Evolutionary conservation across 2,329 filamentous ascomycete genomes (phyloP).

Genomic region (Erysiphe pulchra): DNA sequence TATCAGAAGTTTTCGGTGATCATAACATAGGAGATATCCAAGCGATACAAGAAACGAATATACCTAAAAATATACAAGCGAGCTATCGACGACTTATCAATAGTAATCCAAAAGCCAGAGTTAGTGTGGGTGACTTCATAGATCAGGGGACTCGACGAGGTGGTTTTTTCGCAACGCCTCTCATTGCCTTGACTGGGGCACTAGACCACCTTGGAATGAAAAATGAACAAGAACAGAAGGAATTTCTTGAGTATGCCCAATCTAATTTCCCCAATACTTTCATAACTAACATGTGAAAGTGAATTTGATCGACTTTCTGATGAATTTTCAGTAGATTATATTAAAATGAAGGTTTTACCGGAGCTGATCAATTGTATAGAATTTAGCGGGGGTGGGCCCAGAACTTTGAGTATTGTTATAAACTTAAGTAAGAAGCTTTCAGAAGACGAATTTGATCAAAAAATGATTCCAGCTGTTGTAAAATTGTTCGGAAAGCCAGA

Average conservation of each 20-base stretch:
- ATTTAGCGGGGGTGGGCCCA: conserved; percentile 83
- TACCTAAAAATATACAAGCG: conserved; percentile 70
- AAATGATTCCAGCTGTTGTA: conserved; percentile 65
- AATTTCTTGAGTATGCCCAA: conserved; percentile 39
- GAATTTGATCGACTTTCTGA: conserved; percentile 71
- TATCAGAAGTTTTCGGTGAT: conserved; percentile 84
- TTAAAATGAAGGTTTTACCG: conserved; percentile 87
- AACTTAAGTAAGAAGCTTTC: conserved; percentile 74
- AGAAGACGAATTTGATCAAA: conserved; percentile 68
- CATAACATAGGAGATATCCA: conserved; percentile 53
- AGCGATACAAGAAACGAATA: conserved; percentile 58
- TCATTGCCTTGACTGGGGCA: conserved; percentile 80
- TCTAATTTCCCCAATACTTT: neutral
- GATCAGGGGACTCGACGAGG: conserved; percentile 65
- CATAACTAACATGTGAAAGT: conserved; percentile 12
- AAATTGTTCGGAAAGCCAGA: conserved; percentile 79
- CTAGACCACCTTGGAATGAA: conserved; percentile 87
- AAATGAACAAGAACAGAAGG: conserved; percentile 55
- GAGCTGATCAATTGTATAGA: conserved; percentile 97
- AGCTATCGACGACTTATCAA: conserved; percentile 79
- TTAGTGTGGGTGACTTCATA: conserved; percentile 64
- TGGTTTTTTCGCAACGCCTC: conserved; percentile 74
- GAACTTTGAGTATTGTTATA: conserved; percentile 68
- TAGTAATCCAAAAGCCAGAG: conserved; percentile 64
- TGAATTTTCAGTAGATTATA: conserved; percentile 93